phyloP scores from a whole-genome alignment of 208 protist species.

The Trypanosomatidae sp. region DNA sequence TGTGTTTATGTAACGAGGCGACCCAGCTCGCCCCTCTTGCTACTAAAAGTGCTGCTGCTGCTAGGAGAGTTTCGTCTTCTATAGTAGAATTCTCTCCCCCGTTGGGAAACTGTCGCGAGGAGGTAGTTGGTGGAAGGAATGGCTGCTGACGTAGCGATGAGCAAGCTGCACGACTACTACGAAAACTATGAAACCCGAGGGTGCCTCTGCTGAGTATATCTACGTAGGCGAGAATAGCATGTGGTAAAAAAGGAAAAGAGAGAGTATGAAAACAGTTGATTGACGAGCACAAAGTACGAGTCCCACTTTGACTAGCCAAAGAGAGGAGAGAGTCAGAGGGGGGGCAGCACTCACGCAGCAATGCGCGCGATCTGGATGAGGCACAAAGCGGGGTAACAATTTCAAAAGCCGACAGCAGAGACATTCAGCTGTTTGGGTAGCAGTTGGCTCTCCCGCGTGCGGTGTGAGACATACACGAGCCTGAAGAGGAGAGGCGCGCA shows the following conservation, averaged over 20 bases:
- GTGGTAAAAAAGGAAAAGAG: neutral
- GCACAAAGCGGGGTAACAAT: neutral
- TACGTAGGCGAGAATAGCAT: neutral
- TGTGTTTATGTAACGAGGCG: neutral
- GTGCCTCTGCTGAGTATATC: neutral
- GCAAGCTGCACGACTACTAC: neutral
- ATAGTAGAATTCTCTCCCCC: neutral
- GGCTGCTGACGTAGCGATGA: neutral
- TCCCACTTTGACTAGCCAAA: neutral
- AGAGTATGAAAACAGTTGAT: neutral
- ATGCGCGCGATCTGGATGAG: neutral
- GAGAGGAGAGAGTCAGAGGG: neutral
- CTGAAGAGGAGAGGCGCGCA: neutral
- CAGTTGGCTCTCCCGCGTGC: neutral
- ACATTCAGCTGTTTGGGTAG: neutral
- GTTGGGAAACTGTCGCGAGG: neutral
- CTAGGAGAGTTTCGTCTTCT: neutral
- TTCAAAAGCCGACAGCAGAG: neutral
- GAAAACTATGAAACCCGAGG: neutral
- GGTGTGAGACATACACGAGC: neutral
- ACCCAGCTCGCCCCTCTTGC: neutral
- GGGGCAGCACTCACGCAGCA: neutral
- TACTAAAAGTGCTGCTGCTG: neutral
- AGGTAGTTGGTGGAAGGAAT: neutral
- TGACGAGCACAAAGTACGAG: neutral